These are phyloP conservation scores for Diutina sp. DNA, from an alignment of 1,139 yeast genomes.

Conservation along the genomic window DNA sequence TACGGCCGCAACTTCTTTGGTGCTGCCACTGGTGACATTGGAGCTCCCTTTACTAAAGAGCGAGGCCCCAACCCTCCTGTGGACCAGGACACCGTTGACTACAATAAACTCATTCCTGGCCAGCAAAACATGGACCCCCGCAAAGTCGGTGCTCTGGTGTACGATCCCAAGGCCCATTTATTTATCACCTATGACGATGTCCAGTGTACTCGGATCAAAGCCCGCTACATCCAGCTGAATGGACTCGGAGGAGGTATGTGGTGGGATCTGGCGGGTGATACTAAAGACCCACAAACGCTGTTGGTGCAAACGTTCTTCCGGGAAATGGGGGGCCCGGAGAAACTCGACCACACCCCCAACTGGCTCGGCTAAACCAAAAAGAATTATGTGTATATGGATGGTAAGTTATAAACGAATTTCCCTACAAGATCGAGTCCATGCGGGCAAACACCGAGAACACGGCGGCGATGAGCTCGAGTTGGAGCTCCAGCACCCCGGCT, in stretches of 20 bases:
- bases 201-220: conserved; percentile 42
- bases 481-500: conserved; percentile 44
- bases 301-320: conserved; percentile 29
- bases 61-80: conserved; percentile 23
- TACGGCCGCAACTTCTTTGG: conserved; percentile 63
- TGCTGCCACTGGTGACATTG: conserved; percentile 23
- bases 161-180: conserved; percentile 21
- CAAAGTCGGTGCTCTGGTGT: conserved; percentile 48
- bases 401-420: neutral
- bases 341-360: neutral
- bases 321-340: conserved; percentile 21
- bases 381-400: neutral
- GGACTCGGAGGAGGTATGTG: conserved; percentile 77
- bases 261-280: conserved; percentile 89
- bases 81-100: conserved; percentile 41
- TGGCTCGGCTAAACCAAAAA: neutral
- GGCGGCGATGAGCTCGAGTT: conserved; percentile 84
- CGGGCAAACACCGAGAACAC: conserved; percentile 52
- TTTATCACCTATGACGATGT: conserved; percentile 60
- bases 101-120: conserved; percentile 36
- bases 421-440: conserved; percentile 39
- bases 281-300: conserved; percentile 15
- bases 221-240: conserved; percentile 35
- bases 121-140: conserved; percentile 37
- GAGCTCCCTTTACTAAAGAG: conserved; percentile 27